A percentile compares a stretch with the other conserved stretches of the same genome.
These are phyloP conservation scores for Ceratocystiopsis brevicomis DNA, from an alignment of 2,329 filamentous ascomycete genomes.

Conservation along the genomic window DNA sequence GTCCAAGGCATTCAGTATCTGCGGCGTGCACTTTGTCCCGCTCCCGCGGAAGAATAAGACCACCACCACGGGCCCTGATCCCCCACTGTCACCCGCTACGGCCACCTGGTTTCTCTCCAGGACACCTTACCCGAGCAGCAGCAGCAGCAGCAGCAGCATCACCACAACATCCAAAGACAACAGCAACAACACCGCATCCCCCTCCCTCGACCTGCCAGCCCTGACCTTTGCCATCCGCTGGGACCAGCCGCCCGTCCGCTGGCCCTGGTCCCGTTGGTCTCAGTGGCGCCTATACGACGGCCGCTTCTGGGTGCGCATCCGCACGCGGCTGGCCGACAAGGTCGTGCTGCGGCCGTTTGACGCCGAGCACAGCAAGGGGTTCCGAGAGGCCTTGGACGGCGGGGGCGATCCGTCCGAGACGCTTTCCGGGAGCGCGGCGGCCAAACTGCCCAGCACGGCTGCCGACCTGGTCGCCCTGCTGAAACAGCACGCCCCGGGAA, in stretches of 20 bases:
- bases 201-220: slow-evolving; percentile 13
- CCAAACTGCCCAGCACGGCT: slow-evolving; percentile 18
- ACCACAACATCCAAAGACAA: neutral
- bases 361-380: slow-evolving; percentile 24
- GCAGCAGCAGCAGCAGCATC: too few species aligned
- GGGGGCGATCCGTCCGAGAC: neutral
- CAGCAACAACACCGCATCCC: slow-evolving; percentile 4
- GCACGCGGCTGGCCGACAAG: slow-evolving; percentile 21
- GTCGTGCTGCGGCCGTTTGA: slow-evolving; percentile 28
- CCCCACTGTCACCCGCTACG: slow-evolving; percentile 23
- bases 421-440: neutral
- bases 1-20: slow-evolving; percentile 23
- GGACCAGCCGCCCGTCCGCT: slow-evolving; percentile 3
- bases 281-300: slow-evolving; percentile 34
- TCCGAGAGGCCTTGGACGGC: slow-evolving; percentile 23
- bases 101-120: slow-evolving; percentile 5
- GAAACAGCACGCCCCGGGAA: slow-evolving; percentile 31
- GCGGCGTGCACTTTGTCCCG: slow-evolving; percentile 28
- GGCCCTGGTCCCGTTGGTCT: slow-evolving; percentile 15
- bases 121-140: slow-evolving; percentile 7
- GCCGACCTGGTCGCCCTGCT: slow-evolving; percentile 22
- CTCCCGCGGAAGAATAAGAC: slow-evolving; percentile 10
- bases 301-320: slow-evolving; percentile 39
- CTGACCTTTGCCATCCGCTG: slow-evolving; percentile 5
- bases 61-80: too few species aligned